Percentiles rank a stretch among this genome's conserved stretches.
Conservation (phyloP, 768 basidiomycete genomes). For the Clathrus columnatus region DNA sequence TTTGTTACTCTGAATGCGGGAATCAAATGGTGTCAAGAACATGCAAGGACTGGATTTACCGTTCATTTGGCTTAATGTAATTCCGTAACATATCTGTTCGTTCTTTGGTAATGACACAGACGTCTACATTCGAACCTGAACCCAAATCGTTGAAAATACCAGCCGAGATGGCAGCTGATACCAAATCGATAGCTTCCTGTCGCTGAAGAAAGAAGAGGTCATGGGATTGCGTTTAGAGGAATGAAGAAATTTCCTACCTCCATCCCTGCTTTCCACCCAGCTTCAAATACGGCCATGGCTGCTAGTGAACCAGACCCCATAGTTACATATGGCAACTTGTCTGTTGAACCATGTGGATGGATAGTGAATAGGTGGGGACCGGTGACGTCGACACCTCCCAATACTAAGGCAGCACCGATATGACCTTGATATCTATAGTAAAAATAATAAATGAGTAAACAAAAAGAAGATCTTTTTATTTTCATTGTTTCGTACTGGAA, state of each 20-base stretch:
- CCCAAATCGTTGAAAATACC: slow-evolving; percentile 99
- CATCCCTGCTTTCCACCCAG: slow-evolving; percentile 73
- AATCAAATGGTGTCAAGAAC: slow-evolving; percentile 8
- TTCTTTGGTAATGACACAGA: slow-evolving; percentile 83
- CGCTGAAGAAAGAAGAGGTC: slow-evolving; percentile 36
- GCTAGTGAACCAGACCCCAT: slow-evolving; percentile 97
- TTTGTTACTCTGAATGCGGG: slow-evolving; percentile 13
- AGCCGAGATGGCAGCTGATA: slow-evolving; percentile 79
- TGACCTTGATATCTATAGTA: slow-evolving; percentile 77
- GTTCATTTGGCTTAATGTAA: slow-evolving; percentile 84
- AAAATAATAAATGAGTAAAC: neutral
- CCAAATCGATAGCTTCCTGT: slow-evolving; percentile 71
- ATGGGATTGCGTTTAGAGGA: neutral
- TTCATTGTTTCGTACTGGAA: slow-evolving; percentile 49
- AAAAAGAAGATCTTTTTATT: neutral
- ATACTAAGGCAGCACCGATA: slow-evolving; percentile 89
- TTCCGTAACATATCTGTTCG: slow-evolving; percentile 91
- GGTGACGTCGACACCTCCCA: slow-evolving; percentile 92
- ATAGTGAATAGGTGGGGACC: slow-evolving; percentile 95
- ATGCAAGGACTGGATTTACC: slow-evolving; percentile 22
- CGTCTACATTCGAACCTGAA: slow-evolving; percentile 97
- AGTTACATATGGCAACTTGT: slow-evolving; percentile 97
- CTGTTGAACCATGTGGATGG: slow-evolving; percentile 93
- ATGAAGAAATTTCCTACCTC: slow-evolving; percentile 40
- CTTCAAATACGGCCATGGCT: slow-evolving; percentile 98